phyloP scores from a whole-genome alignment of 2,329 filamentous ascomycete species.

The Diaporthe batatas region DNA sequence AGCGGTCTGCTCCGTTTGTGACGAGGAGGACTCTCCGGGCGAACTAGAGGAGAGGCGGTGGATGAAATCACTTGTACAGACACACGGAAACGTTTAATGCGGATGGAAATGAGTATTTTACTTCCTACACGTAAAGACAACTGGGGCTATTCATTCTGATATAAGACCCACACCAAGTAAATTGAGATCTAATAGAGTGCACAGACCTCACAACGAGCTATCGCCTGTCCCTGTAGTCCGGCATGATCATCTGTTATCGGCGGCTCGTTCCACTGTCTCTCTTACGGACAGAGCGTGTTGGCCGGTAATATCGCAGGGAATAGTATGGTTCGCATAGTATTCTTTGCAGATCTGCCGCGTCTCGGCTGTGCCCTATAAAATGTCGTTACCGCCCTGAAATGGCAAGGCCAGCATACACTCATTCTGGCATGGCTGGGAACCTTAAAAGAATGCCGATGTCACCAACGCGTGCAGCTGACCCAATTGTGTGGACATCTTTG shows the following conservation, averaged over 20 bases:
- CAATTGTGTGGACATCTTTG: background rate
- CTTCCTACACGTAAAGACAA: background rate
- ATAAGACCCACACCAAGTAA: background rate
- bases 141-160: background rate
- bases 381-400: background rate
- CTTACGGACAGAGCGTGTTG: too few species aligned
- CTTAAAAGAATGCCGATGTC: background rate
- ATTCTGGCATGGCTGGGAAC: background rate
- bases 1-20: slow-evolving; percentile 18
- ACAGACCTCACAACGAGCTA: background rate
- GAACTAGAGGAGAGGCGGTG: background rate
- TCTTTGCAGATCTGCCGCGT: background rate
- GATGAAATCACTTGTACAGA: background rate
- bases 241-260: too few species aligned
- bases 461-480: background rate
- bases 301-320: background rate
- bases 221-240: background rate
- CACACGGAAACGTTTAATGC: background rate
- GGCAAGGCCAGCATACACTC: background rate
- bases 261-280: background rate
- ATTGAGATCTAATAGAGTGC: background rate
- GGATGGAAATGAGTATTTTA: slow-evolving; percentile 2
- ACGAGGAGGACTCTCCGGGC: slow-evolving; percentile 13
- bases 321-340: background rate
- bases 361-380: background rate